These are phyloP conservation scores for Peronosclerospora sorghi DNA, from an alignment of 352 stramenopile species.

Conservation along the genomic window DNA sequence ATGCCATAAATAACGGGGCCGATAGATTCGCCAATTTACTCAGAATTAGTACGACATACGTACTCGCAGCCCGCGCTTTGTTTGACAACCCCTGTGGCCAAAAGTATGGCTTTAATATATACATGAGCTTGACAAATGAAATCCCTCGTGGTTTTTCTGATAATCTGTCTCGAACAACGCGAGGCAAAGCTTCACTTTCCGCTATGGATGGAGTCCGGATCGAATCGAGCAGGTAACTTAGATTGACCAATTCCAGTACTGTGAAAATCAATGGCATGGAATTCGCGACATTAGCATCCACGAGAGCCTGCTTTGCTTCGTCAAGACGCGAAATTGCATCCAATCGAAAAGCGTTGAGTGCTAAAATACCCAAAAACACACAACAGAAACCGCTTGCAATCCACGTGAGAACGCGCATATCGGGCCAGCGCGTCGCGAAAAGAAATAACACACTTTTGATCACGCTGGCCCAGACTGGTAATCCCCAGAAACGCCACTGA, in stretches of 20 bases:
- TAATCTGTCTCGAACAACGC: constrained; percentile 18
- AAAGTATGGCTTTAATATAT: constrained; percentile 83
- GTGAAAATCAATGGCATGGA: constrained; percentile 79
- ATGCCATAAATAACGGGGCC: constrained; percentile 89
- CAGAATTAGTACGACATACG: constrained; percentile 87
- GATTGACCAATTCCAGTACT: constrained; percentile 70
- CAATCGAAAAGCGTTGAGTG: constrained; percentile 61
- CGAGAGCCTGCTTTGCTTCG: constrained; percentile 38
- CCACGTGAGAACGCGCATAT: constrained; percentile 27
- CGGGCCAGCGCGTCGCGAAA: constrained; percentile 37
- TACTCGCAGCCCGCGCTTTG: constrained; percentile 77
- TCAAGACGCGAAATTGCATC: constrained; percentile 50
- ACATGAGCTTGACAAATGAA: constrained; percentile 74
- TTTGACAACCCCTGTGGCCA: constrained; percentile 66
- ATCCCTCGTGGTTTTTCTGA: constrained; percentile 45
- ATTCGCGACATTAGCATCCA: constrained; percentile 71
- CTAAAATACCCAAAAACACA: constrained; percentile 50
- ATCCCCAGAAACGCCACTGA: constrained; percentile 66
- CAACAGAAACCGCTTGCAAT: constrained; percentile 37
- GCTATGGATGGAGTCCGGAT: constrained; percentile 20
- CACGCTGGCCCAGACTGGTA: constrained; percentile 52
- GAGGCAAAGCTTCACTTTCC: constrained; percentile 17
- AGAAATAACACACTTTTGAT: constrained; percentile 53
- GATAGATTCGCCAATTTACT: constrained; percentile 90
- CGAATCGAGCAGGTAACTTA: constrained; percentile 54